A percentile compares a stretch with the other conserved stretches of the same genome.
Conservation (phyloP, 116 monocot genomes). For the Cymodocea nodosa region DNA sequence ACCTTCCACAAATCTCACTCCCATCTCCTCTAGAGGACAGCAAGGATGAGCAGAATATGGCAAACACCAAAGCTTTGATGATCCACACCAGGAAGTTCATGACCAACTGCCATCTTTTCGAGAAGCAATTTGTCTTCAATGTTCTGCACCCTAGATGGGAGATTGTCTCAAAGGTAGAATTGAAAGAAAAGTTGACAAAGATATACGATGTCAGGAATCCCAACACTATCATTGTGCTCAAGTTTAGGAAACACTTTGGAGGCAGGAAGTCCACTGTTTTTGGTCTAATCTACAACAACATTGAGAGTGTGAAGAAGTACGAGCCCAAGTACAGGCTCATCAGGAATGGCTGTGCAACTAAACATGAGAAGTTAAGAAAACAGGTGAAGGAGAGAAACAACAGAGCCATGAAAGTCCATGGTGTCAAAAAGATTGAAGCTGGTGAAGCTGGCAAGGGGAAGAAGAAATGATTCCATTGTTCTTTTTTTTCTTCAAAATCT, state of each 20-base stretch:
- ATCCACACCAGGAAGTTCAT: slow-evolving; percentile 30
- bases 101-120: slow-evolving; percentile 35
- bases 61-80: slow-evolving; percentile 17
- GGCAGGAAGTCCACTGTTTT: slow-evolving; percentile 38
- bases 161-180: slow-evolving; percentile 46
- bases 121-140: slow-evolving; percentile 20
- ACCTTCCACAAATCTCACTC: too few species aligned
- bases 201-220: slow-evolving; percentile 32
- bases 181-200: slow-evolving; percentile 30
- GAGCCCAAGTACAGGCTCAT: slow-evolving; percentile 44
- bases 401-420: too few species aligned
- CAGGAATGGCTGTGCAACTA: slow-evolving; percentile 2
- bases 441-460: too few species aligned
- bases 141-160: slow-evolving; percentile 48
- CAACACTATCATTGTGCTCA: slow-evolving; percentile 26
- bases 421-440: too few species aligned
- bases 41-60: not conserved
- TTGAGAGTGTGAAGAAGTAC: slow-evolving; percentile 30
- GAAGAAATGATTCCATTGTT: too few species aligned
- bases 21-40: too few species aligned
- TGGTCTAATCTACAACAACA: slow-evolving; percentile 25
- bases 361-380: too few species aligned
- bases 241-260: slow-evolving; percentile 36
- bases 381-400: too few species aligned
- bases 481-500: too few species aligned